Base-by-base conservation (phyloP, 768 basidiomycete genomes). In the Paxillus ammoniavirescens region DNA sequence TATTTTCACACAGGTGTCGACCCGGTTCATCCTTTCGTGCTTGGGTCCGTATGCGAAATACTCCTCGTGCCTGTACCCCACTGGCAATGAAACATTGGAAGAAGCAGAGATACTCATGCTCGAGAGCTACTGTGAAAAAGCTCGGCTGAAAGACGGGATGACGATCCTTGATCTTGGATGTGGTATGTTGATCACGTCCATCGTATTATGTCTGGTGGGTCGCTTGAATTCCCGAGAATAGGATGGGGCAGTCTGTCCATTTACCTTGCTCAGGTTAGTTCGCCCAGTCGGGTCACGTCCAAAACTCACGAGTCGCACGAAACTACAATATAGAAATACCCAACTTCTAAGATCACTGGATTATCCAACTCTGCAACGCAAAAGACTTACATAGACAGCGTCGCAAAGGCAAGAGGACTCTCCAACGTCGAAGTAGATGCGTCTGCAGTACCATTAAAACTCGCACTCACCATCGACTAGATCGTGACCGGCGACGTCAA, bases 161-260 rank as follows among this genome's bases (percentile, higher is more conserved):
- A 80, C 82, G 56, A 74, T 89, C 26, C 65, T 89, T 38, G 88
- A 89, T 65, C 71, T 89, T 6, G 87, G 86, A 4, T 89, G 87
- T 65, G 86, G 79, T 78, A 59, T 26, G 75, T 61, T 21, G 21
- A 21, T 21, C n/a, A 47, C 13, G 42, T 26, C 10, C 28, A 36
- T 47, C 15, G 1, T 42, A 8, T 14, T 42, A 8, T 14, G n/a
- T 21, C 23, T 21, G 21, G 8, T 36, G 15, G 23, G 18, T 18
- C 10, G 17, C 40, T 45, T 36, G 33, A 47, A 21, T 35, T 9
- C 41, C 40, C 47, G 10, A 2, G 36, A 18, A 48, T 46, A 82
- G 80, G 86, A 2, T 88, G 85, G 86, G 86, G 87, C n/a, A 85
- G 83, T 63, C 68, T 89, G 42, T 81, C 84, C 0, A 63, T 87